Evolutionary conservation across 805 yeast species (phyloP).

Genomic region (Monosporozyma siamensis): DNA sequence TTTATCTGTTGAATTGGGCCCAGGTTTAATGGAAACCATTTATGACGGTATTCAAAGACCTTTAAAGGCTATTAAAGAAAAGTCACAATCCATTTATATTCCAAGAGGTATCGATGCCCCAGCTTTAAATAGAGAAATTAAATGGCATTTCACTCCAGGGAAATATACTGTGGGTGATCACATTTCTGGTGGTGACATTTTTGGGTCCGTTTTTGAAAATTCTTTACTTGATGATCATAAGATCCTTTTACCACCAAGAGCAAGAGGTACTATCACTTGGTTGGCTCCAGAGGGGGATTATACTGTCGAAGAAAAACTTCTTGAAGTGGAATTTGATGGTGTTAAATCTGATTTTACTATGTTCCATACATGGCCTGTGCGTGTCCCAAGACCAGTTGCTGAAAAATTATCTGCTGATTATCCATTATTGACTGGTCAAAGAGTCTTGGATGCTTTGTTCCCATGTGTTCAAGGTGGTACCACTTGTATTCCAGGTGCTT

Average conservation of each 20-base stretch:
- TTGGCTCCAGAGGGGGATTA: slow-evolving; percentile 88
- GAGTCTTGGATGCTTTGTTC: slow-evolving; percentile 94
- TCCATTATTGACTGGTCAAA: slow-evolving; percentile 96
- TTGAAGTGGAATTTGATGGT: slow-evolving; percentile 95
- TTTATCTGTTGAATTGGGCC: slow-evolving; percentile 97
- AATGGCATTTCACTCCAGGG: slow-evolving; percentile 83
- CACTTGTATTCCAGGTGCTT: slow-evolving; percentile 99
- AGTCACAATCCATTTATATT: slow-evolving; percentile 85
- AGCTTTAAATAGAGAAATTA: slow-evolving; percentile 71
- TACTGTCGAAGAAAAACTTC: slow-evolving; percentile 76
- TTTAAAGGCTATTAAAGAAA: slow-evolving; percentile 80
- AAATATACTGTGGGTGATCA: slow-evolving; percentile 80
- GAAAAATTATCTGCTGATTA: slow-evolving; percentile 88
- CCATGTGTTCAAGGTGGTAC: slow-evolving; percentile 99
- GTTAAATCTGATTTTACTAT: slow-evolving; percentile 69
- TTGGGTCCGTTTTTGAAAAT: slow-evolving; percentile 89
- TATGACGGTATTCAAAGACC: slow-evolving; percentile 99
- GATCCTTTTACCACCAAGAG: slow-evolving; percentile 93
- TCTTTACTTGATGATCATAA: slow-evolving; percentile 88
- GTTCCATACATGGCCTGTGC: slow-evolving; percentile 99
- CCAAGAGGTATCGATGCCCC: slow-evolving; percentile 99
- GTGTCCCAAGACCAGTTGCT: slow-evolving; percentile 98
- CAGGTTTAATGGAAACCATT: slow-evolving; percentile 98
- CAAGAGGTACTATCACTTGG: slow-evolving; percentile 91
- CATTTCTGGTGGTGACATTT: slow-evolving; percentile 95